Evolutionary conservation across 768 basidiomycete species (phyloP).

Genomic region (Boletus huronensis): DNA sequence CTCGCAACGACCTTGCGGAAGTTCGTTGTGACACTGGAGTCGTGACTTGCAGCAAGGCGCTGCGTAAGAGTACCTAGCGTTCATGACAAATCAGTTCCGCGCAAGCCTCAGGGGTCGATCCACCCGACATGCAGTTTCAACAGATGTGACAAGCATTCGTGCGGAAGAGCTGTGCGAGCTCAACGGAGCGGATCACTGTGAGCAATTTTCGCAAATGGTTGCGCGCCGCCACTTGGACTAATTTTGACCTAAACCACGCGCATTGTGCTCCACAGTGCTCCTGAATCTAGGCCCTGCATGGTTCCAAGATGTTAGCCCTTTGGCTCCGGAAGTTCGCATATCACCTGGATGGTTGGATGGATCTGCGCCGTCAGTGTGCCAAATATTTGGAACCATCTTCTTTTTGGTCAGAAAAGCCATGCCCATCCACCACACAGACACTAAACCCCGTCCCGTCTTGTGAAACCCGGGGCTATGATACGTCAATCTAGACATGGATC

Average conservation of each 20-base stretch:
- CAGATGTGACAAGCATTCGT: neutral
- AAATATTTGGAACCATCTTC: neutral
- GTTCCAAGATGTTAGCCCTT: neutral
- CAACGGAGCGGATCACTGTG: neutral
- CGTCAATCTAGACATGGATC: neutral
- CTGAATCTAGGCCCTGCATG: neutral
- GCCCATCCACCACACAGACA: neutral
- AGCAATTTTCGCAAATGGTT: neutral
- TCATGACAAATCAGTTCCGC: neutral
- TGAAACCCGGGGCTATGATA: neutral
- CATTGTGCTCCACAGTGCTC: neutral
- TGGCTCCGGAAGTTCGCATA: neutral
- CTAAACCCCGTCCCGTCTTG: neutral
- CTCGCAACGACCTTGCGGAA: neutral
- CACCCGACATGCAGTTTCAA: neutral
- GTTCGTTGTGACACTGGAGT: neutral
- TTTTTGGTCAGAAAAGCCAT: neutral
- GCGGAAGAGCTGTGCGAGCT: neutral
- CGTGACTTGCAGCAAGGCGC: neutral
- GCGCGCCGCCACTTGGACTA: too few relatives aligned
- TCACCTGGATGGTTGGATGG: neutral
- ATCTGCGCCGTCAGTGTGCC: neutral
- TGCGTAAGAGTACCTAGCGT: neutral
- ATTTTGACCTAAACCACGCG: neutral
- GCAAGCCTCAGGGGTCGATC: neutral